Evolutionary conservation across 2,329 filamentous ascomycete genomes (phyloP).

Genomic region (Teratosphaeria gauchensis): DNA sequence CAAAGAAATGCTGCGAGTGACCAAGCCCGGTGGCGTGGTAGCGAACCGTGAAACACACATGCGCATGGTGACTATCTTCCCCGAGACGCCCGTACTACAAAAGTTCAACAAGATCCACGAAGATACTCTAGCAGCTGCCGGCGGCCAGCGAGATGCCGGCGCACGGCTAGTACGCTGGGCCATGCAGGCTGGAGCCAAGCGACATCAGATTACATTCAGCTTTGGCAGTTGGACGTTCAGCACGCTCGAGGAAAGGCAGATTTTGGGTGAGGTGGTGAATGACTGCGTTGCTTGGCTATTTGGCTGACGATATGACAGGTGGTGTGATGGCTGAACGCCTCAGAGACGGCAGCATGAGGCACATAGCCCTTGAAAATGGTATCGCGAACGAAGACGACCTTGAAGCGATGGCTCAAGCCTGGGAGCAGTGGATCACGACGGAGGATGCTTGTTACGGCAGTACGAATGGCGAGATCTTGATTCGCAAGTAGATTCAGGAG

Average conservation of each 20-base stretch:
- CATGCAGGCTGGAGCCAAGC: constrained; percentile 30
- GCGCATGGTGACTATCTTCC: constrained; percentile 29
- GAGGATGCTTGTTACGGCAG: constrained; percentile 35
- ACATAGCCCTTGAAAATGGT: constrained; percentile 28
- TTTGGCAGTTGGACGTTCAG: constrained; percentile 35
- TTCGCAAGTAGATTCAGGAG: constrained; percentile 11
- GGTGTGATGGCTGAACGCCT: constrained; percentile 13
- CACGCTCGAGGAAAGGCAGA: constrained; percentile 27
- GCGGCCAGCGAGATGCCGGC: constrained; percentile 17
- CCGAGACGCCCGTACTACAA: constrained; percentile 11
- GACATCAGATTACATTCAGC: constrained; percentile 30
- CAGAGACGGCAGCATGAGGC: constrained; percentile 18
- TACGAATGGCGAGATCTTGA: constrained; percentile 33
- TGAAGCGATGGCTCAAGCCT: constrained; percentile 30
- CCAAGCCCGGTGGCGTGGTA: constrained; percentile 45
- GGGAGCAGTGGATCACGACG: constrained; percentile 31
- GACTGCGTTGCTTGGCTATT: not conserved
- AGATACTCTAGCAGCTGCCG: constrained; percentile 21
- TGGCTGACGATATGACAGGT: constrained; percentile 1
- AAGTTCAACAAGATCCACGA: constrained; percentile 27
- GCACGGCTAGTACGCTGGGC: constrained; percentile 22
- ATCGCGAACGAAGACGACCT: constrained; percentile 30
- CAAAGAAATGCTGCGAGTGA: constrained; percentile 45
- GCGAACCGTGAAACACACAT: constrained; percentile 36
- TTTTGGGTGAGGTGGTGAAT: constrained; percentile 26